Base-by-base conservation (phyloP, 352 stramenopile genomes). In the Phytophthora megakarya region DNA sequence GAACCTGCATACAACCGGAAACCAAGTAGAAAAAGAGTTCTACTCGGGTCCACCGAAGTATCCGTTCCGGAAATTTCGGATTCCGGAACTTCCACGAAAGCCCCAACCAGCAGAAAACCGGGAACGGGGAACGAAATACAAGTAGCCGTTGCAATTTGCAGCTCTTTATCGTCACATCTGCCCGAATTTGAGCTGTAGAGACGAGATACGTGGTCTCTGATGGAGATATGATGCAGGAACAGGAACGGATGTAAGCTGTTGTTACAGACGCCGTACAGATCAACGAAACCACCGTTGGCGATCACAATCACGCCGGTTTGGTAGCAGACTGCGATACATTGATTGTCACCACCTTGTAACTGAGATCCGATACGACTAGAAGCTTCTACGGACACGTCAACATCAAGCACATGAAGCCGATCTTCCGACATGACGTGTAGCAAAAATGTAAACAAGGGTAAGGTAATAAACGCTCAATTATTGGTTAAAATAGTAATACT, bases 231-330 rank as follows among this genome's bases (percentile, higher is more conserved):
- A 9, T 66, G 64, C 2, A 72, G 49, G 28, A 79, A 83, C 3
- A 74, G 42, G 7, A 86, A 65, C 5, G 53, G 43, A 47, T 72
- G 61, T 37, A 43, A 44, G 19, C 26, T 43, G 15, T 56, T 67
- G 37, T 28, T 22, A 39, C 53, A 15, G 55, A 58, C 46, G 25
- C 53, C 40, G 48, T 81, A 84, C 16, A 90, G 45, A n/a, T 88
- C 78, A 22, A 90, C 67, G 42, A 80, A 67, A n/a, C 65, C 60
- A 5, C 78, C 75, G 25, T 84, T 83, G 3, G 71, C 72, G 37
- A 86, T 56, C 11, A 77, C 75, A 25, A 89, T 7, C 21, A 85
- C 54, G 30, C 67, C 67, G 6, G 61, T 73, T 4, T 35, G 52
- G 19, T 77, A 48, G 30, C 76, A 87, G 2, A 82, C 22, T 25